Conservation (phyloP, 2,329 filamentous ascomycete genomes). For the Mycosphaerella arachidis region DNA sequence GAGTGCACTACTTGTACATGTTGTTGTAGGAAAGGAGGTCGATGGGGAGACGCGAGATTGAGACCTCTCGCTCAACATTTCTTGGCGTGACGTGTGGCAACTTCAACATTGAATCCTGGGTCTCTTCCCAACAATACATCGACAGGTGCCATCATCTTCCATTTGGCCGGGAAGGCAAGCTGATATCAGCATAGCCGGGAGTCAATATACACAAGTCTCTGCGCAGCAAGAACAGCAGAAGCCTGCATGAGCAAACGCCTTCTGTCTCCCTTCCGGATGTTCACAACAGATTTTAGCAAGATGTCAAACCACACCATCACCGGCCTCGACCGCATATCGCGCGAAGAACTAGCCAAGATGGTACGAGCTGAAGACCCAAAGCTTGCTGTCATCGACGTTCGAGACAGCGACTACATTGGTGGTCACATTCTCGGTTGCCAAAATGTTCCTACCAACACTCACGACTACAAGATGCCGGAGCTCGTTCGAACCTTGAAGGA, state of each 20-base stretch:
- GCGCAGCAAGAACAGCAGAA: neutral
- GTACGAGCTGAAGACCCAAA: constrained; percentile 39
- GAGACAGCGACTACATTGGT: constrained; percentile 84
- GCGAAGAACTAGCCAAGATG: constrained; percentile 62
- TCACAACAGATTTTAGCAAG: constrained; percentile 6
- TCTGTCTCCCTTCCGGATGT: neutral
- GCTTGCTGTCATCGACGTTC: constrained; percentile 80
- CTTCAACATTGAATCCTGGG: neutral
- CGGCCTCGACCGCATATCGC: constrained; percentile 62
- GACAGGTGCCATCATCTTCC: neutral
- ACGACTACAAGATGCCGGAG: constrained; percentile 75
- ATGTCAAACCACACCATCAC: constrained; percentile 58
- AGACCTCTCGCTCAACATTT: neutral
- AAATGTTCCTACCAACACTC: constrained; percentile 67
- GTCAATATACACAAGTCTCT: neutral
- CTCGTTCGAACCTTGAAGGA: constrained; percentile 72
- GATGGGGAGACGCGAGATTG: neutral
- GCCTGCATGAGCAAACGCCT: neutral
- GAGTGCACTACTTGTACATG: neutral
- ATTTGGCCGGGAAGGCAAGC: neutral
- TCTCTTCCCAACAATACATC: neutral
- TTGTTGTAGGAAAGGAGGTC: neutral
- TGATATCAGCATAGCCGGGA: neutral
- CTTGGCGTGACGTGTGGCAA: neutral
- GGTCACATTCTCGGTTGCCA: constrained; percentile 77